Percentiles rank a stretch among this genome's conserved stretches.
phyloP scores from a whole-genome alignment of 2,329 filamentous ascomycete species.

The Ramichloridium luteum region DNA sequence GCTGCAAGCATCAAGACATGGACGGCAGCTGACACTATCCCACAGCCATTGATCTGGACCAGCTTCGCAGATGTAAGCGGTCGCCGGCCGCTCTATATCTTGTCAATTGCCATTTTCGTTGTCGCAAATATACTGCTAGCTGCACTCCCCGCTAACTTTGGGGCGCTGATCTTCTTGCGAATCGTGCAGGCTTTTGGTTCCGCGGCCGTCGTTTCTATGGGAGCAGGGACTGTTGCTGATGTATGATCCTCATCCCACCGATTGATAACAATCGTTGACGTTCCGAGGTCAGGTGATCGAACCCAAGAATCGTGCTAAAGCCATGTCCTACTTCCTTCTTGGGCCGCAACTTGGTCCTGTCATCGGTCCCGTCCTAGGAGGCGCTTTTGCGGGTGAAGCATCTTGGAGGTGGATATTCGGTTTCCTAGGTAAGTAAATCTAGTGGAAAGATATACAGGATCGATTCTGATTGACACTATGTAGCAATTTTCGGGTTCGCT shows the following conservation, averaged over 20 bases:
- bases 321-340: constrained; percentile 3
- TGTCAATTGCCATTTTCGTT: constrained; percentile 5
- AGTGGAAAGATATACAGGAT: constrained; percentile 3
- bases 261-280: too few species aligned
- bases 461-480: neutral
- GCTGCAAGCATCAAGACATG: too few species aligned
- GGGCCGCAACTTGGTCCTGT: constrained; percentile 5
- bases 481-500: constrained; percentile 2
- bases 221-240: constrained; percentile 6
- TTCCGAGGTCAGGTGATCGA: neutral
- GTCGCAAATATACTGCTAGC: constrained; percentile 1
- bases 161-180: constrained; percentile 4
- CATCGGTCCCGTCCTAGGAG: constrained; percentile 4
- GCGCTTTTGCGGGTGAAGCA: constrained; percentile 2
- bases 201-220: constrained; percentile 5
- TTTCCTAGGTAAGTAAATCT: neutral
- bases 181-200: constrained; percentile 6
- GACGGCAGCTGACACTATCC: too few species aligned
- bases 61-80: constrained; percentile 5
- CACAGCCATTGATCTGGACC: constrained; percentile 5
- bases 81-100: constrained; percentile 5
- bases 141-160: constrained; percentile 3
- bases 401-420: constrained; percentile 5
- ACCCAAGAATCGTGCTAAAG: neutral
- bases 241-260: too few species aligned